Evolutionary conservation across 2,329 filamentous ascomycete genomes (phyloP).

Genomic region (Aspergillus terreus): DNA sequence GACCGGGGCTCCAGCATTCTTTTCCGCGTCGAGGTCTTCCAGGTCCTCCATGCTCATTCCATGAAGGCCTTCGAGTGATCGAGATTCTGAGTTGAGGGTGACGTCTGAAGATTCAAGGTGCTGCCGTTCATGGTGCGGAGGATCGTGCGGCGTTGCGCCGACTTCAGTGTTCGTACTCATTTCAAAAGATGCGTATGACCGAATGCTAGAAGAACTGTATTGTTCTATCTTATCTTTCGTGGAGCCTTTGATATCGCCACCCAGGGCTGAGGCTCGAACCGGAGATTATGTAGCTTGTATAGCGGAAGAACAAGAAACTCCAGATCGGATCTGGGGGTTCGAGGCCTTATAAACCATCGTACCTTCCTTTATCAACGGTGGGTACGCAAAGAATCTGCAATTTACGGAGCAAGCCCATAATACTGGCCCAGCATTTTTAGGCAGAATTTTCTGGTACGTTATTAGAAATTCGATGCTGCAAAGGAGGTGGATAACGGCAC

Average conservation of each 20-base stretch:
- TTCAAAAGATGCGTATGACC: background rate
- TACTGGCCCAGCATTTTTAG: too few species aligned
- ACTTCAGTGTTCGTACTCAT: slow-evolving; percentile 5
- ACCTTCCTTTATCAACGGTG: background rate
- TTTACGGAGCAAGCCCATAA: too few species aligned
- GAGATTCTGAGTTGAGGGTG: slow-evolving; percentile 10
- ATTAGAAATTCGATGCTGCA: background rate
- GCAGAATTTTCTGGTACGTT: background rate
- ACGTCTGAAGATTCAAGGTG: slow-evolving; percentile 10
- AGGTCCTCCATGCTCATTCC: slow-evolving; percentile 6
- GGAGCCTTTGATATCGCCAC: background rate
- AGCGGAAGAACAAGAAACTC: background rate
- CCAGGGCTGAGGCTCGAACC: background rate
- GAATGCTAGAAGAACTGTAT: background rate
- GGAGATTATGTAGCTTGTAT: background rate
- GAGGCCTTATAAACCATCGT: background rate
- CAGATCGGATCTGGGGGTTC: background rate
- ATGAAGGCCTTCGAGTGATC: slow-evolving; percentile 2
- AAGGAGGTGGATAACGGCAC: background rate
- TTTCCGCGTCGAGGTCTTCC: slow-evolving; percentile 5
- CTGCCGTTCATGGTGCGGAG: slow-evolving; percentile 1
- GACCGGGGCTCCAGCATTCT: slow-evolving; percentile 10
- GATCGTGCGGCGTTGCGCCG: slow-evolving; percentile 2
- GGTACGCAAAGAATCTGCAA: background rate
- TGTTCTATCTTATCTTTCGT: too few species aligned